phyloP scores from a whole-genome alignment of 1,139 yeast species.

The Casaregolazyma suthepensis region DNA sequence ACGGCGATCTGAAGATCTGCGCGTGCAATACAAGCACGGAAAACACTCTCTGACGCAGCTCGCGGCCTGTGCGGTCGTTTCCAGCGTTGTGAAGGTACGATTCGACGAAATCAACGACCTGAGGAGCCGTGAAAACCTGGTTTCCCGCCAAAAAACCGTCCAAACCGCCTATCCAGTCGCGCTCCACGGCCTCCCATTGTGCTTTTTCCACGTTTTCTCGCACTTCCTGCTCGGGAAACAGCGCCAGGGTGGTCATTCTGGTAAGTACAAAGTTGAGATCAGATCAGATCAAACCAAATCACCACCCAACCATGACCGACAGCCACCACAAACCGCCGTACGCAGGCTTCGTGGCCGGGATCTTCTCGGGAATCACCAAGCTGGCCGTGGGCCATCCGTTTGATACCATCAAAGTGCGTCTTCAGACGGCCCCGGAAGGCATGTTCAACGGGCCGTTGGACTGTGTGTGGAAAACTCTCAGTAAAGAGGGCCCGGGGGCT shows the following conservation, averaged over 20 bases:
- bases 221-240: constrained; percentile 17
- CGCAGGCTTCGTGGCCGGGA: constrained; percentile 77
- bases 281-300: background rate
- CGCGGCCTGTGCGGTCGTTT: background rate
- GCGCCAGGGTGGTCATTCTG: constrained; percentile 3
- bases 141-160: constrained; percentile 10
- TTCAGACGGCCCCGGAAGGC: constrained; percentile 73
- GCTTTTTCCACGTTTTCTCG: constrained; percentile 12
- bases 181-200: constrained; percentile 17
- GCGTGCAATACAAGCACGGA: constrained; percentile 2
- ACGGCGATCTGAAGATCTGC: constrained; percentile 13
- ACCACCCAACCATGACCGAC: constrained; percentile 8
- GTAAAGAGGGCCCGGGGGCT: constrained; percentile 69
- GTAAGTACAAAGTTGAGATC: background rate
- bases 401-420: constrained; percentile 85
- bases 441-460: constrained; percentile 78
- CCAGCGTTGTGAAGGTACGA: constrained; percentile 11
- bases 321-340: constrained; percentile 18
- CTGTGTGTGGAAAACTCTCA: constrained; percentile 65
- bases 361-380: constrained; percentile 79
- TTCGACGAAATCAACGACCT: constrained; percentile 10
- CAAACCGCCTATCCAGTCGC: constrained; percentile 15
- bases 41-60: constrained; percentile 15
- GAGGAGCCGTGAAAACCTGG: background rate
- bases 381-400: constrained; percentile 92